Percentiles rank a stretch among this genome's conserved stretches.
These are phyloP conservation scores for Dioscorea dumetorum DNA, from an alignment of 106 monocot species.

Conservation along the genomic window DNA sequence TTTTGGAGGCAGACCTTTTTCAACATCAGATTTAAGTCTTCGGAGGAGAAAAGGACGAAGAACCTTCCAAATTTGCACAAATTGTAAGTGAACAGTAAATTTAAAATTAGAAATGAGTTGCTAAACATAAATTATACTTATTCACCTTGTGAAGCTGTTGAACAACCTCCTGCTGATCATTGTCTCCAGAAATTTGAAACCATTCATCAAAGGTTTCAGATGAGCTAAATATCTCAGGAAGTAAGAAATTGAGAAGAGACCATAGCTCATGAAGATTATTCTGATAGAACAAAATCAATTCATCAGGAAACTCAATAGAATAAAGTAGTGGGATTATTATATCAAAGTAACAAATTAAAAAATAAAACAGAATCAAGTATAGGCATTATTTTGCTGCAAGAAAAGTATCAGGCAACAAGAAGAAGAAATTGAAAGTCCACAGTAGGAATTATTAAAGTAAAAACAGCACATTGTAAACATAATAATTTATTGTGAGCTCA, in stretches of 20 bases:
- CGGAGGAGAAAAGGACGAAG: slow-evolving; percentile 92
- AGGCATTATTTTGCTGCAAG: too few relatives aligned
- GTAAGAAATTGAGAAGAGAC: slow-evolving; percentile 93
- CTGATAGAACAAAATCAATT: slow-evolving; percentile 16
- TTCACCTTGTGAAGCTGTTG: slow-evolving; percentile 98
- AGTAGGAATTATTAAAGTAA: too few relatives aligned
- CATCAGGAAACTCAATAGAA: too few relatives aligned
- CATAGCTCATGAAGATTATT: slow-evolving; percentile 97
- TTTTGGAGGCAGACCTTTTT: slow-evolving; percentile 90
- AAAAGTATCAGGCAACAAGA: too few relatives aligned
- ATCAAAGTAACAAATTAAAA: too few relatives aligned
- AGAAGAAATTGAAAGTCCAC: too few relatives aligned
- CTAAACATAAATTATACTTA: not conserved
- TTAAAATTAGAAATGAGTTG: not conserved
- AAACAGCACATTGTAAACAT: too few relatives aligned
- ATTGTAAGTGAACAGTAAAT: not conserved
- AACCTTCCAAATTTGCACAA: slow-evolving; percentile 37
- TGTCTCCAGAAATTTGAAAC: slow-evolving; percentile 98
- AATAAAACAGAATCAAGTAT: too few relatives aligned
- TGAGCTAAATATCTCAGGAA: slow-evolving; percentile 97
- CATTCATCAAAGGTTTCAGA: slow-evolving; percentile 95
- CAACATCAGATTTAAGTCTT: slow-evolving; percentile 93
- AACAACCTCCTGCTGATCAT: slow-evolving; percentile 98
- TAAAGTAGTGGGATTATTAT: too few relatives aligned
- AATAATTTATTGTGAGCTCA: too few relatives aligned